Conservation (phyloP, 108 stramenopile species). For the Schizochytrium sp. region DNA sequence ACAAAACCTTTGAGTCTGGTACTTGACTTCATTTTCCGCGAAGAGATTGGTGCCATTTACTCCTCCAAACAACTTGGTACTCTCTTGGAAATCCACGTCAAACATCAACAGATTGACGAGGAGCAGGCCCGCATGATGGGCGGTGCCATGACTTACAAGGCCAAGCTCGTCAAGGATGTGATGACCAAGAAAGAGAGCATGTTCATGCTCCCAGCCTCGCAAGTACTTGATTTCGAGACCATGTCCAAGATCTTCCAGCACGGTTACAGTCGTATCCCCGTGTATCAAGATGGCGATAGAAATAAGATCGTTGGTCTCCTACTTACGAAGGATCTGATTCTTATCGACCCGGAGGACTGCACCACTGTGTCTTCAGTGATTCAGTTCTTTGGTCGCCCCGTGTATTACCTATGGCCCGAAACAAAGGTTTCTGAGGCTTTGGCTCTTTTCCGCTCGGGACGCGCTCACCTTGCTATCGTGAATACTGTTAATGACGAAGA, state of each 20-base stretch:
- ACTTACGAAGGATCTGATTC: slow-evolving; percentile 97
- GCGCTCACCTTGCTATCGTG: slow-evolving; percentile 92
- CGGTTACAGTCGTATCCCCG: slow-evolving; percentile 91
- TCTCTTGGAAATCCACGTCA: slow-evolving; percentile 90
- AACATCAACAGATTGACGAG: slow-evolving; percentile 83
- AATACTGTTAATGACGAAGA: slow-evolving; percentile 88
- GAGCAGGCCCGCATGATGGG: slow-evolving; percentile 91
- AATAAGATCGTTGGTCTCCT: slow-evolving; percentile 87
- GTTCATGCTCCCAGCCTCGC: slow-evolving; percentile 91
- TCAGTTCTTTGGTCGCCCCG: slow-evolving; percentile 87
- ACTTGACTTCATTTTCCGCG: slow-evolving; percentile 84
- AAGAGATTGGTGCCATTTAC: slow-evolving; percentile 93
- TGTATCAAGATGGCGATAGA: slow-evolving; percentile 85
- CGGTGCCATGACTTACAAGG: slow-evolving; percentile 91
- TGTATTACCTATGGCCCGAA: slow-evolving; percentile 87
- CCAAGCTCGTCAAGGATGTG: slow-evolving; percentile 85
- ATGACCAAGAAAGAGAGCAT: slow-evolving; percentile 92
- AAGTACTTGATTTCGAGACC: slow-evolving; percentile 88
- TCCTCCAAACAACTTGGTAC: slow-evolving; percentile 55
- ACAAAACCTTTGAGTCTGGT: slow-evolving; percentile 82
- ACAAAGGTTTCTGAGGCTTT: slow-evolving; percentile 90
- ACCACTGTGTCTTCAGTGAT: slow-evolving; percentile 88
- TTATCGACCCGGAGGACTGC: slow-evolving; percentile 95
- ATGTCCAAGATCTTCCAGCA: slow-evolving; percentile 93
- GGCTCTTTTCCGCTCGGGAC: slow-evolving; percentile 85